A percentile compares a stretch with the other conserved stretches of the same genome.
These are phyloP conservation scores for Corynespora cassiicola DNA, from an alignment of 2,329 filamentous ascomycete genomes.

Conservation along the genomic window DNA sequence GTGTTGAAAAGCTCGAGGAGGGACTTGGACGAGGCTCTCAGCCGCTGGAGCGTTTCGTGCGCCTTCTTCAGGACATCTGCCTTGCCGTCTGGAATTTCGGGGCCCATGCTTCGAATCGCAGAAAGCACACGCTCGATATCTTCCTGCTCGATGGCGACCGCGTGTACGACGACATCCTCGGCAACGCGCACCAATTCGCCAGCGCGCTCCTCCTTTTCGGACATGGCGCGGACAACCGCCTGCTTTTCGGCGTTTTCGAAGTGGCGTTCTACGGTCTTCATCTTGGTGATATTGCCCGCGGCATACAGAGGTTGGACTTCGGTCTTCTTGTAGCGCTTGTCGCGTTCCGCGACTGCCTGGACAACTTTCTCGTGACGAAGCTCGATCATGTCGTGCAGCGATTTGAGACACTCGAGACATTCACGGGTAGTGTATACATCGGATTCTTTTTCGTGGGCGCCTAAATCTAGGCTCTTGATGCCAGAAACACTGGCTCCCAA, in stretches of 20 bases:
- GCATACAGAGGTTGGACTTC: slow-evolving; percentile 60
- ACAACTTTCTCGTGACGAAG: slow-evolving; percentile 57
- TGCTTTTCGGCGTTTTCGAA: slow-evolving; percentile 59
- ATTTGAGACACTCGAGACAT: slow-evolving; percentile 44
- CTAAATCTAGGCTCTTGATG: slow-evolving; percentile 23
- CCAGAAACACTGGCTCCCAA: slow-evolving; percentile 32
- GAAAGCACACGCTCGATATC: slow-evolving; percentile 56
- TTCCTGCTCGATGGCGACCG: slow-evolving; percentile 59
- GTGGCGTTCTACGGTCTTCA: slow-evolving; percentile 54
- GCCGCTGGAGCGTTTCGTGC: slow-evolving; percentile 32
- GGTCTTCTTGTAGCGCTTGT: slow-evolving; percentile 61
- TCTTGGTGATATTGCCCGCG: slow-evolving; percentile 56
- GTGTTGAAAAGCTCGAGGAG: slow-evolving; percentile 52
- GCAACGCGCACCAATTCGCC: slow-evolving; percentile 58
- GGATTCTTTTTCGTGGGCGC: no score
- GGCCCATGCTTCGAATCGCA: slow-evolving; percentile 47
- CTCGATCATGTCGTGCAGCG: slow-evolving; percentile 57
- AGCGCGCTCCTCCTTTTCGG: slow-evolving; percentile 56
- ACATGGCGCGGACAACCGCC: slow-evolving; percentile 56
- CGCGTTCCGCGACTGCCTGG: slow-evolving; percentile 59
- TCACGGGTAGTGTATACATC: slow-evolving; percentile 25
- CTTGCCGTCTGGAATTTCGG: slow-evolving; percentile 40
- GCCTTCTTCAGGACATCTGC: slow-evolving; percentile 30
- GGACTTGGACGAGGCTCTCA: slow-evolving; percentile 49
- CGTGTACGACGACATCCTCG: slow-evolving; percentile 57